Evolutionary conservation across 306 rosid genomes (phyloP), one percentile per base, ranked within the genome.

Genomic region (Trifolium fragiferum): DNA sequence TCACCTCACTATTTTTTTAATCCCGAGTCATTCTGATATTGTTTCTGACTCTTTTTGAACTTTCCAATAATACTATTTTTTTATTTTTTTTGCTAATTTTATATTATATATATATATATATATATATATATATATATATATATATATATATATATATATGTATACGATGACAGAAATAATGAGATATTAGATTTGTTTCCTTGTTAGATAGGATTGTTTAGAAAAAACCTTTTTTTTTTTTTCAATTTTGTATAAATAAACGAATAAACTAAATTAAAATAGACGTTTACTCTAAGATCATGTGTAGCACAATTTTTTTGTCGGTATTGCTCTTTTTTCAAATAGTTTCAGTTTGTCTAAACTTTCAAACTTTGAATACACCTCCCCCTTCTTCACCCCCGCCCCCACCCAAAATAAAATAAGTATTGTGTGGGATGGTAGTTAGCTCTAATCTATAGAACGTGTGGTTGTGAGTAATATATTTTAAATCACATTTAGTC

Each of bases 321-420:
- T 43, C 20, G 57, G 13, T 67, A 44, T 14, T 21, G 41, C 70
- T 37, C 30, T n/a, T 41, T 14, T 70, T 38, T 12, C 21, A 58
- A 72, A 53, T 37, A 44, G 16, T 72, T 53, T 41, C 8, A 5
- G 14, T 10, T 70, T 37, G 65, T 78, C 49, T 10, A 64, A 51
- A 55, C 16, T 32, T 79, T 72, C 65, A 73, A 62, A 79, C 75
- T 66, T 79, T 53, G 82, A 72, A 72, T 19, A 66, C 54, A 67
- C 3, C n/a, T 20, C 47, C 8, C 23, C 4, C 10, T 19, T 3
- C 10, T 19, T 3, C 7, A 8, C 35, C 65, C 3, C 11, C 10
- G 9, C 76, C 11, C 21, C 35, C 21, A 43, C 14, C 4, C 9
- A 21, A 10, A 23, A 14, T 30, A 77, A 46, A 77, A 44, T 21